Evolutionary conservation across 2,329 filamentous ascomycete genomes (phyloP), one percentile per base, ranked within the genome.

Genomic region (Trichoderma brevicompactum): DNA sequence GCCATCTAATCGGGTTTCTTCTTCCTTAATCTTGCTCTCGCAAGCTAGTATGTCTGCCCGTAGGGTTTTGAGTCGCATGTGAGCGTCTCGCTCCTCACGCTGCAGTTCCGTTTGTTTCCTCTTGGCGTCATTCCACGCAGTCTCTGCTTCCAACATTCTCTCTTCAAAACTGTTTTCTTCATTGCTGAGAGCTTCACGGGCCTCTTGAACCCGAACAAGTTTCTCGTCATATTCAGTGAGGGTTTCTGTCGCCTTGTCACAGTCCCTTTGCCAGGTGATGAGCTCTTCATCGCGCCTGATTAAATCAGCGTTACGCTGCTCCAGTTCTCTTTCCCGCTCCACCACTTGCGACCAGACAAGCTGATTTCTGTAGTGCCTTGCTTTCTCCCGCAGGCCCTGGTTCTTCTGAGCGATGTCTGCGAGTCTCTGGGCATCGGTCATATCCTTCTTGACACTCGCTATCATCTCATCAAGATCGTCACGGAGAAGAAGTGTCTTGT

Each of bases 321-420:
- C 74, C 0, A 89, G 73, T 3, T 78, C 72, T 41, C 76, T 79
- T 76, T 98, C 94, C 75, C 91, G 84, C 64, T 92, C 88, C 55
- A 88, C 85, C 1, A 98, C 93, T 73, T 96, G 92, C 28, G 88
- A 86, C 95, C 95, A 99, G n/a, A 90, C 89, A 68, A 92, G 81
- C 78, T 96, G 90, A 17, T 85, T 82, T 49, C 82, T 79, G 50
- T 91, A 81, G 28, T 85, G 81, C 40, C 82, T 82, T 53, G 87
- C 82, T 65, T 86, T 87, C 19, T 82, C 80, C 41, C 87, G 84
- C 70, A 96, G 83, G 13, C 83, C 82, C 53, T 89, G 82, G 63
- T 91, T 89, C 67, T 88, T 87, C 62, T 89, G 84, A 0, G 90
- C 87, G 1, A 87, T 79, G 62, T 89, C 85, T 28, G 89, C 83